Base-by-base conservation (phyloP, 225 moss, liverwort and hornwort genomes). In the Sphagnum contortum region DNA sequence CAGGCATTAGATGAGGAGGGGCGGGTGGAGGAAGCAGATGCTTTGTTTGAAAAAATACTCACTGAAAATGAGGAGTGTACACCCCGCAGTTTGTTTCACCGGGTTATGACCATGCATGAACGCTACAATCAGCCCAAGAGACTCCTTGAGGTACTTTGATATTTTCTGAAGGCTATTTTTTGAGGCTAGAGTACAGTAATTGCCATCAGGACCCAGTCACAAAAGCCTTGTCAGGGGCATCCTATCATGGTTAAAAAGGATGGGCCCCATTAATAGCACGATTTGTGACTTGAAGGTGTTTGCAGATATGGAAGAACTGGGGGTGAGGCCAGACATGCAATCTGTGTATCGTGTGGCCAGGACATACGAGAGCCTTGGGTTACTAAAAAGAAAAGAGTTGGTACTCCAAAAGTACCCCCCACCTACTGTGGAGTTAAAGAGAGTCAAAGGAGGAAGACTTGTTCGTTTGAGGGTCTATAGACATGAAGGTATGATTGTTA, bases 11-110 rank as follows among this genome's bases (percentile, higher is more conserved):
- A 87, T 69, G 55, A 83, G 5, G 98, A 98, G 71, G 98, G 82
- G 56, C 87, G 98, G 65, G 76, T 91, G 47, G 98, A 98, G 68
- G 98, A 93, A 83, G 98, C 98, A 52, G 86, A 93, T 73, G 75
- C 72, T 63, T 56, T 98, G 9, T 93, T 89, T 89, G 82, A 84
- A 69, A 89, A 84, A 76, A 6, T 93, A 67, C 65, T 93, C 49
- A 73, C 74, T 3, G 83, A 88, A 56, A 76, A 93, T 48, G 72
- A 80, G 84, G 93, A 93, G 55, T 81, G 79, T 64, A 81, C 91
- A 56, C 98, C 93, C 3, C 87, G 93, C 67, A 68, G 68, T 10
- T 83, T 98, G 86, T 98, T 98, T 76, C 75, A 82, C 10, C 74
- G 86, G 4, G 75, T 98, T 70, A 71, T 93, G 50, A 73, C 81